Conservation (phyloP, 1,139 yeast species). For the Candida labiduridarum region DNA sequence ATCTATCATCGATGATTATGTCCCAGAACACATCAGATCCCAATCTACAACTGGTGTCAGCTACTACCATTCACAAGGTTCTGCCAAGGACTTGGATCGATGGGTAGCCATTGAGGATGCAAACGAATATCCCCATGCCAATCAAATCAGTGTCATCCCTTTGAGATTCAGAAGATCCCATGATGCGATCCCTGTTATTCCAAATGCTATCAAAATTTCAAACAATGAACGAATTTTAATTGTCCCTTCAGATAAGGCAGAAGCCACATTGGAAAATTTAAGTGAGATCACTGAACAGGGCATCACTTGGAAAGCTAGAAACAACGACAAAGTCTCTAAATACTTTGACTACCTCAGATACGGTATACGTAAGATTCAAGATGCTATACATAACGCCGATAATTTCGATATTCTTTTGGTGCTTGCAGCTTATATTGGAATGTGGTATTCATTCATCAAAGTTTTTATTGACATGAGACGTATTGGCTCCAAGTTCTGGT, state of each 20-base stretch:
- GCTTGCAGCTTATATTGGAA: slow-evolving; percentile 81
- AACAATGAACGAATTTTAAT: slow-evolving; percentile 46
- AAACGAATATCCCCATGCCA: slow-evolving; percentile 39
- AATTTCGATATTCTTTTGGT: slow-evolving; percentile 83
- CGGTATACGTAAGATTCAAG: slow-evolving; percentile 48
- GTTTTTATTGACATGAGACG: slow-evolving; percentile 79
- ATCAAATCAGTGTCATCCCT: slow-evolving; percentile 54
- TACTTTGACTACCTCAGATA: slow-evolving; percentile 61
- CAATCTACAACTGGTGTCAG: slow-evolving; percentile 19
- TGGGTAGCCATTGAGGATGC: slow-evolving; percentile 43
- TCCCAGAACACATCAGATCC: slow-evolving; percentile 37
- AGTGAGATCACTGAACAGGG: slow-evolving; percentile 40
- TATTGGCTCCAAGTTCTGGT: slow-evolving; percentile 87
- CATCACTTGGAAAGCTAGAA: slow-evolving; percentile 66
- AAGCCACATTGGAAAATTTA: slow-evolving; percentile 34
- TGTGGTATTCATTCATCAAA: slow-evolving; percentile 83
- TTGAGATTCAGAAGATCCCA: slow-evolving; percentile 53
- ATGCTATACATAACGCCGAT: slow-evolving; percentile 75
- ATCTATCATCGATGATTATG: slow-evolving; percentile 78
- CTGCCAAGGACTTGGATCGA: slow-evolving; percentile 30
- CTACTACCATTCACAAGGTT: slow-evolving; percentile 49
- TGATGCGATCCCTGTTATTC: slow-evolving; percentile 35
- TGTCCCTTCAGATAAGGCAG: slow-evolving; percentile 39
- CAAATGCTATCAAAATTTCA: slow-evolving; percentile 33
- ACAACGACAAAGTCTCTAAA: slow-evolving; percentile 62